These are phyloP conservation scores for Carex littledalei DNA, from an alignment of 176 grass and related monocot species.

Conservation along the genomic window DNA sequence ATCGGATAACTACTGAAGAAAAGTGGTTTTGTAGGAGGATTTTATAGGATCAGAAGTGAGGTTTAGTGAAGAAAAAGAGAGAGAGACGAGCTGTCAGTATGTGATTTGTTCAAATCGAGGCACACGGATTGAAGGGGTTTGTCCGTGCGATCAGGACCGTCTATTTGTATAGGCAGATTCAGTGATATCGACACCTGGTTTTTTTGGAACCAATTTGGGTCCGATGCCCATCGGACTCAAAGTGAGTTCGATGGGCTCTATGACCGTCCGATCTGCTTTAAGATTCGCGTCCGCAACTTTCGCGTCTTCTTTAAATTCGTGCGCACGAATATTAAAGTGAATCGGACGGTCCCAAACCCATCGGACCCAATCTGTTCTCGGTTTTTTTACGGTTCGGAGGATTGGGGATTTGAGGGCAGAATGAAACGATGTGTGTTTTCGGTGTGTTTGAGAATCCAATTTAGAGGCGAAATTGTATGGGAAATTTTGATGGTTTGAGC, in stretches of 20 bases:
- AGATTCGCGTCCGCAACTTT: no score
- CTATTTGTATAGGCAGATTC: slow-evolving; percentile 15
- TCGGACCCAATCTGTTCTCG: no score
- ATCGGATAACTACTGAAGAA: not conserved
- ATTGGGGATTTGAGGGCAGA: not conserved
- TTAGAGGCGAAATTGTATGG: not conserved
- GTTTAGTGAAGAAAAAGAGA: not conserved
- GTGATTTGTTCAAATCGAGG: slow-evolving; percentile 14
- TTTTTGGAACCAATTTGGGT: no score
- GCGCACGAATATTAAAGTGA: no score
- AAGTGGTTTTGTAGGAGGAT: not conserved
- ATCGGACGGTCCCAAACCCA: no score
- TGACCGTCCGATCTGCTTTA: no score
- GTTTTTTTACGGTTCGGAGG: not conserved
- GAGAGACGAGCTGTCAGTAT: not conserved
- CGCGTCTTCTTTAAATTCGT: no score
- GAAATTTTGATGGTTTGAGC: not conserved
- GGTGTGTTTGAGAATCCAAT: slow-evolving; percentile 13
- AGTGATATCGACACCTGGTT: slow-evolving; percentile 4
- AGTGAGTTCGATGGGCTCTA: no score
- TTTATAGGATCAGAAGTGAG: not conserved
- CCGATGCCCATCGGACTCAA: no score
- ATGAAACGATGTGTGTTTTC: slow-evolving; percentile 34
- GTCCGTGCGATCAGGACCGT: slow-evolving; percentile 3
- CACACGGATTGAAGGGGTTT: slow-evolving; percentile 40